Evolutionary conservation across 768 basidiomycete genomes (phyloP).

Genomic region (Aureoboletus auriporus): DNA sequence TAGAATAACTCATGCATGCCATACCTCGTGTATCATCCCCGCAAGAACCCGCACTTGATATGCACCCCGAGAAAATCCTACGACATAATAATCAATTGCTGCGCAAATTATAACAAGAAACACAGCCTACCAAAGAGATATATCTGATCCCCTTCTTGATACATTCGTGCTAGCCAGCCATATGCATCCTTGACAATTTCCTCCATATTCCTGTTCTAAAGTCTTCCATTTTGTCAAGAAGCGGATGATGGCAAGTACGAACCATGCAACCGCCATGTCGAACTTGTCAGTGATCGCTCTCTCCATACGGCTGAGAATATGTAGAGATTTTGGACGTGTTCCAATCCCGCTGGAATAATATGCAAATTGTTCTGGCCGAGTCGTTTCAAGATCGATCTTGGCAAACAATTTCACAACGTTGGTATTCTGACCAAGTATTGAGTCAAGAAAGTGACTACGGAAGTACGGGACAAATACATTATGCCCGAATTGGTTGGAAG

Average conservation of each 20-base stretch:
- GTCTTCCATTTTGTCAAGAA: background rate
- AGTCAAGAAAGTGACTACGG: background rate
- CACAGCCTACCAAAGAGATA: constrained; percentile 30
- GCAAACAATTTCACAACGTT: constrained; percentile 36
- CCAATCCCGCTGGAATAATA: constrained; percentile 40
- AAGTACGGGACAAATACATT: constrained; percentile 6
- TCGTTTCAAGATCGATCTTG: constrained; percentile 21
- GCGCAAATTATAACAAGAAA: background rate
- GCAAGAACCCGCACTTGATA: constrained; percentile 39
- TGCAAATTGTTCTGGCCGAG: constrained; percentile 22
- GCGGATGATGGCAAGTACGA: background rate
- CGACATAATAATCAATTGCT: background rate
- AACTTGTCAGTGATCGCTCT: constrained; percentile 22
- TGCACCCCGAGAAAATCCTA: constrained; percentile 43
- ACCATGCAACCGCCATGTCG: constrained; percentile 39
- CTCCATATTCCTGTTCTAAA: constrained; percentile 31
- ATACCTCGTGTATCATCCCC: constrained; percentile 38
- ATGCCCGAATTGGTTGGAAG: constrained; percentile 20
- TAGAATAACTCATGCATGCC: background rate
- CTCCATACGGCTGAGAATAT: constrained; percentile 19
- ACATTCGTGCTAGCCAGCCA: constrained; percentile 29
- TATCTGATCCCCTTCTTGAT: constrained; percentile 31
- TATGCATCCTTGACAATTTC: constrained; percentile 32
- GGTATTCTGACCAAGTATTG: constrained; percentile 28
- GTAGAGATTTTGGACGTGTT: constrained; percentile 28